Evolutionary conservation across 2,329 filamentous ascomycete species (phyloP).

Genomic region (Ophiostoma quercus): DNA sequence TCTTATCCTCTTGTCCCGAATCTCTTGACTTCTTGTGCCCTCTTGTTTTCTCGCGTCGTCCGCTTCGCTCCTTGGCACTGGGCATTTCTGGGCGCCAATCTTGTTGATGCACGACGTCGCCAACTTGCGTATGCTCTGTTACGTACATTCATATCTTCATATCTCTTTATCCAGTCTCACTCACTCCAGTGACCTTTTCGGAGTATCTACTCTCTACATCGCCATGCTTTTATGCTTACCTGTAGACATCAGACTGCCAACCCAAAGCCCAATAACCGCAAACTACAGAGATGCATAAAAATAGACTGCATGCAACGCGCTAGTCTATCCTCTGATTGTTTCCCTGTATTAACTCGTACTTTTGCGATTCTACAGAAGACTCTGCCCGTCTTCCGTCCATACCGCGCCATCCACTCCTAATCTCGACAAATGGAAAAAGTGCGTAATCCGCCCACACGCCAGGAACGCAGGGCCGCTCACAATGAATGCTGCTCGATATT

Average conservation of each 20-base stretch:
- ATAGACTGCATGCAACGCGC: not conserved
- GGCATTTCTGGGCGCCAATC: not conserved
- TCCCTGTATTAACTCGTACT: too few species aligned
- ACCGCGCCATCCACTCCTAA: slow-evolving; percentile 4
- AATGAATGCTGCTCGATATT: slow-evolving; percentile 1
- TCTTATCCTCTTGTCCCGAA: not conserved
- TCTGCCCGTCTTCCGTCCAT: not conserved
- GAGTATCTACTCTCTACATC: too few species aligned
- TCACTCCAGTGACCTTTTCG: too few species aligned
- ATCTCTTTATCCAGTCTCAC: not conserved
- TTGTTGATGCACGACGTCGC: not conserved
- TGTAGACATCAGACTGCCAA: not conserved
- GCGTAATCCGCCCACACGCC: not conserved
- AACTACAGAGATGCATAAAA: slow-evolving; percentile 4
- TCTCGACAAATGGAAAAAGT: slow-evolving; percentile 1
- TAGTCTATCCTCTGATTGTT: too few species aligned
- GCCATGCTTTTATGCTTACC: not conserved
- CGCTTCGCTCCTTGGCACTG: not conserved
- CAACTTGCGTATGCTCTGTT: slow-evolving; percentile 7
- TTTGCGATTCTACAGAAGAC: not conserved
- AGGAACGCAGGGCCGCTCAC: not conserved
- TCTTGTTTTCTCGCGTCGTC: not conserved
- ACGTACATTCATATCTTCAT: not conserved
- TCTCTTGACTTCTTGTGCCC: not conserved
- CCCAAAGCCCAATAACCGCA: not conserved